Evolutionary conservation across 495 filamentous ascomycete genomes (phyloP).

Genomic region (Xylaria venustula): DNA sequence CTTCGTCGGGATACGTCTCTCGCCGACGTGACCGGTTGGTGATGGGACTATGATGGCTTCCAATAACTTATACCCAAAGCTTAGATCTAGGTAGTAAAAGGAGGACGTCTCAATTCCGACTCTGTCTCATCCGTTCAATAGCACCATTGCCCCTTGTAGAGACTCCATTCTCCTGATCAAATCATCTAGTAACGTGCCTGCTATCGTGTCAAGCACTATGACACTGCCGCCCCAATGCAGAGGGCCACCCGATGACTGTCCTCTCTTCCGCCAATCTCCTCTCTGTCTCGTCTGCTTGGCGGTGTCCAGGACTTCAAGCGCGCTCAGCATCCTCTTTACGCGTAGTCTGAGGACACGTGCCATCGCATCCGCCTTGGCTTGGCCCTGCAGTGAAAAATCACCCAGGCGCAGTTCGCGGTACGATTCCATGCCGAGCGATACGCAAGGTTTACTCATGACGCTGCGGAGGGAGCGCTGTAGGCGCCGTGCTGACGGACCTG

Average conservation of each 20-base stretch:
- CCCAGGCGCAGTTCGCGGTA: not conserved
- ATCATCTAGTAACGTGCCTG: not conserved
- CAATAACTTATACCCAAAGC: too few relatives aligned
- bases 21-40: too few relatives aligned
- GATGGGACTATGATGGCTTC: too few relatives aligned
- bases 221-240: not conserved
- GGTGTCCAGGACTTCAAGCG: not conserved
- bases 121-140: not conserved
- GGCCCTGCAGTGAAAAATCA: not conserved
- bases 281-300: not conserved
- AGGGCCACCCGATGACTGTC: not conserved
- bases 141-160: not conserved
- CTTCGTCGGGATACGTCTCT: too few relatives aligned
- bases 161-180: not conserved
- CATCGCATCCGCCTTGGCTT: conserved; percentile 1
- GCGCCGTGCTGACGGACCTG: not conserved
- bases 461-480: conserved; percentile 8
- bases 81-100: too few relatives aligned
- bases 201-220: not conserved
- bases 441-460: not conserved
- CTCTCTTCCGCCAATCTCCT: too few relatives aligned
- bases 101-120: not conserved
- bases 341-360: not conserved
- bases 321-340: not conserved
- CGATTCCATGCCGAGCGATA: not conserved